Evolutionary conservation across 495 filamentous ascomycete species (phyloP).

Genomic region (Penicillium crystallinum): DNA sequence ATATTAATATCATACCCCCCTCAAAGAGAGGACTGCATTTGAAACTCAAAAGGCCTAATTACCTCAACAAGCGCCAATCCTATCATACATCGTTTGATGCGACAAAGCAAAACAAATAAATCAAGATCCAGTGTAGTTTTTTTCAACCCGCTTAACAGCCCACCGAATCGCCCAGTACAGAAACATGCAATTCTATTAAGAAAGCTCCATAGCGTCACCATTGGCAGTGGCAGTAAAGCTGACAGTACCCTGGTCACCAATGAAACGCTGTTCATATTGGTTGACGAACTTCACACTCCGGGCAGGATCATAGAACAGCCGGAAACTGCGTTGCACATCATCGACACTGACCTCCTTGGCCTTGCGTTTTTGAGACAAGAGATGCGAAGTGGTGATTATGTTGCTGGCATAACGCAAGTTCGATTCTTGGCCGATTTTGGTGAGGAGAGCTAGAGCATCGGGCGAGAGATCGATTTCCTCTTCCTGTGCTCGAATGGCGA

Average conservation of each 20-base stretch:
- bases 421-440: conserved; percentile 91
- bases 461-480: conserved; percentile 89
- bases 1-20: conserved; percentile 6
- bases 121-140: conserved; percentile 18
- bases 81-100: conserved; percentile 45
- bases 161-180: conserved; percentile 14
- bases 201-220: conserved; percentile 81
- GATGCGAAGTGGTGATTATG: conserved; percentile 86
- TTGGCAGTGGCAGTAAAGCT: conserved; percentile 63
- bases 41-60: conserved; percentile 25
- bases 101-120: conserved; percentile 21
- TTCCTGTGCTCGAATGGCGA: conserved; percentile 86
- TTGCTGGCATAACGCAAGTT: conserved; percentile 92
- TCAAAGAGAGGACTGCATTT: conserved; percentile 14
- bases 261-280: conserved; percentile 87
- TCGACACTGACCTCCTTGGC: conserved; percentile 73
- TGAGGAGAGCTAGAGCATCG: conserved; percentile 84
- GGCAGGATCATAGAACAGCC: conserved; percentile 83
- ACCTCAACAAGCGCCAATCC: conserved; percentile 38
- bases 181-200: conserved; percentile 35
- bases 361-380: conserved; percentile 74
- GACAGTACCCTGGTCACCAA: conserved; percentile 78
- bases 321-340: conserved; percentile 90
- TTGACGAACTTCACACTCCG: conserved; percentile 86
- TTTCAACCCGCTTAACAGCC: conserved; percentile 14